Evolutionary conservation across 805 yeast genomes (phyloP).

Genomic region (Yamadazyma olivae): DNA sequence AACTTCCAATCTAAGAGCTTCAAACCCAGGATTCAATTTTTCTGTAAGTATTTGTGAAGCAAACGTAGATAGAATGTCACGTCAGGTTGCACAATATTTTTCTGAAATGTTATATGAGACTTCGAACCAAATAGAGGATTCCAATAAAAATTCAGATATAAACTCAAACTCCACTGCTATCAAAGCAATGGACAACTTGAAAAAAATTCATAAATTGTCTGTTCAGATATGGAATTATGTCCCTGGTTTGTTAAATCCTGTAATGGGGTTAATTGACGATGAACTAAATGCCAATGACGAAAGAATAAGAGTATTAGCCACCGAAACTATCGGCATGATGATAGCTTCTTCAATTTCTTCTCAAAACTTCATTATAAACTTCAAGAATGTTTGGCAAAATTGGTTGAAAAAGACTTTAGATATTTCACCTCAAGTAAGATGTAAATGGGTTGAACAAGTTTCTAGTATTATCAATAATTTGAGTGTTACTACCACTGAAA

Average conservation of each 20-base stretch:
- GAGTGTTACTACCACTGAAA: slow-evolving; percentile 36
- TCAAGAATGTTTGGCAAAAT: slow-evolving; percentile 56
- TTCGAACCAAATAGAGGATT: slow-evolving; percentile 20
- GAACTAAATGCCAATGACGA: slow-evolving; percentile 74
- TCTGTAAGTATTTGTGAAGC: slow-evolving; percentile 65
- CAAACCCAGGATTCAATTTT: slow-evolving; percentile 62
- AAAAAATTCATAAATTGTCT: slow-evolving; percentile 60
- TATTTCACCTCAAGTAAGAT: slow-evolving; percentile 58
- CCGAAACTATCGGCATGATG: slow-evolving; percentile 69
- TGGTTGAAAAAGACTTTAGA: slow-evolving; percentile 81
- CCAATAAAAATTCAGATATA: slow-evolving; percentile 17
- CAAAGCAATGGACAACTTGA: slow-evolving; percentile 40
- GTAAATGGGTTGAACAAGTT: slow-evolving; percentile 65
- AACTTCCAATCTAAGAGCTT: slow-evolving; percentile 19
- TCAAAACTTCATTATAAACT: slow-evolving; percentile 47
- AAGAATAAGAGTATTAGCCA: slow-evolving; percentile 61
- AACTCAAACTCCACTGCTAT: background rate
- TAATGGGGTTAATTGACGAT: slow-evolving; percentile 75
- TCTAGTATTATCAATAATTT: slow-evolving; percentile 44
- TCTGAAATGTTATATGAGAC: slow-evolving; percentile 69
- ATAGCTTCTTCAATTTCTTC: slow-evolving; percentile 28
- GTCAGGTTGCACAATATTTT: slow-evolving; percentile 74
- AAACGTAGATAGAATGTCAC: slow-evolving; percentile 69
- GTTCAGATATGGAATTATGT: slow-evolving; percentile 72
- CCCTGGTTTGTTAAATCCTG: slow-evolving; percentile 71